Evolutionary conservation across 345 rosid genomes (phyloP).

Genomic region (Gossypium herbaceum): DNA sequence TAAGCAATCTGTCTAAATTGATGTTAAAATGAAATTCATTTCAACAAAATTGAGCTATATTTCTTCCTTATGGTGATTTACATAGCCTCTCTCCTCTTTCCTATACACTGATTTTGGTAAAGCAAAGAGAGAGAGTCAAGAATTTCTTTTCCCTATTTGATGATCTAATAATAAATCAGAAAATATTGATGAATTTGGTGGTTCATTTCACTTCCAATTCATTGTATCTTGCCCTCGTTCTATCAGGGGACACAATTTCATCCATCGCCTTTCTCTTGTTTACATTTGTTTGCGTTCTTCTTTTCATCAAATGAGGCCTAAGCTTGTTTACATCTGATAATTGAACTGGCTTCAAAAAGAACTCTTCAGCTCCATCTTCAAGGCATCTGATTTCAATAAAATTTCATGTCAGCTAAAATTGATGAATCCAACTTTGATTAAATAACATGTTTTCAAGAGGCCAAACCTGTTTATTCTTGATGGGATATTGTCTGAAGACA

Average conservation of each 20-base stretch:
- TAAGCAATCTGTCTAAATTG: too few species aligned
- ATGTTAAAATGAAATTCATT: too few species aligned
- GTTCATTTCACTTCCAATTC: slow-evolving; percentile 1
- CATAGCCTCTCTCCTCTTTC: too few species aligned
- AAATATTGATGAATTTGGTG: background rate
- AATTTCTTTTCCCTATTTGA: background rate
- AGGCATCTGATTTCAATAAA: slow-evolving; percentile 48
- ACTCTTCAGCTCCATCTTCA: slow-evolving; percentile 92
- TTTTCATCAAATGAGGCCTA: slow-evolving; percentile 51
- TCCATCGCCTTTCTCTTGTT: slow-evolving; percentile 1
- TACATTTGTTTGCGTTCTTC: slow-evolving; percentile 14
- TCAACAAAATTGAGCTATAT: too few species aligned
- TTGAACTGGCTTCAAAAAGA: slow-evolving; percentile 80
- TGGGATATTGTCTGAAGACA: slow-evolving; percentile 91
- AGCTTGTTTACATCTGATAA: slow-evolving; percentile 79
- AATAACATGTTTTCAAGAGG: too few species aligned
- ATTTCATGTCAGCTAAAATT: background rate
- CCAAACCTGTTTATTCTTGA: slow-evolving; percentile 70
- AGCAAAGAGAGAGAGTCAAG: too few species aligned
- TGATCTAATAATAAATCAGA: background rate
- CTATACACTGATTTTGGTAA: too few species aligned
- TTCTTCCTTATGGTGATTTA: too few species aligned
- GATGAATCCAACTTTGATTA: background rate
- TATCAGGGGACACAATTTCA: slow-evolving; percentile 27
- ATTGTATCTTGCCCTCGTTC: slow-evolving; percentile 32